phyloP scores from a whole-genome alignment of 345 rosid species.

The Brassica incana region DNA sequence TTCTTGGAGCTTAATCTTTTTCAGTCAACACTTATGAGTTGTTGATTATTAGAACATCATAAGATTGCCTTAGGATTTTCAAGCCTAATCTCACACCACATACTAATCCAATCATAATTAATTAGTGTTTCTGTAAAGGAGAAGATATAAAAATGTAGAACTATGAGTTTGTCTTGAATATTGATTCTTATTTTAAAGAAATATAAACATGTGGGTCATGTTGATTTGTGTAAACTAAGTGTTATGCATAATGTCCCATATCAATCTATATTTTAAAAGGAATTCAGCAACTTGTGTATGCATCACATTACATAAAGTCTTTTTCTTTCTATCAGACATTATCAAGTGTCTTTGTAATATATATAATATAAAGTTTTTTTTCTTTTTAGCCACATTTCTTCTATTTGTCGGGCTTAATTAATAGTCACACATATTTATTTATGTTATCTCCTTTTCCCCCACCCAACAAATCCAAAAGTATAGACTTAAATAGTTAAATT shows the following conservation, averaged over 20 bases:
- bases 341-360: conserved; percentile 34
- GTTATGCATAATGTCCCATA: conserved; percentile 39
- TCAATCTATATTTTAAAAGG: not conserved
- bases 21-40: conserved; percentile 10
- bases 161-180: not conserved
- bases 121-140: conserved; percentile 18
- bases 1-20: not conserved
- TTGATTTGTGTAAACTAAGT: conserved; percentile 36
- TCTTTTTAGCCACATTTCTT: conserved; percentile 37
- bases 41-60: not conserved
- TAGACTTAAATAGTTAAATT: not conserved
- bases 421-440: conserved; percentile 24
- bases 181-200: conserved; percentile 15
- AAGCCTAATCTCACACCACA: conserved; percentile 17
- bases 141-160: not conserved
- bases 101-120: conserved; percentile 1
- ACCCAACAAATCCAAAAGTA: conserved; percentile 15
- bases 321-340: conserved; percentile 35
- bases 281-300: conserved; percentile 29
- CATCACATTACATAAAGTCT: conserved; percentile 37
- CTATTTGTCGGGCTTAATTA: conserved; percentile 39
- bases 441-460: conserved; percentile 33
- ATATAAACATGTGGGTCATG: conserved; percentile 34
- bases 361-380: conserved; percentile 3
- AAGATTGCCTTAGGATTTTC: not conserved